These are phyloP conservation scores for Cyberlindnera petersonii DNA, from an alignment of 805 yeast species.

Conservation along the genomic window DNA sequence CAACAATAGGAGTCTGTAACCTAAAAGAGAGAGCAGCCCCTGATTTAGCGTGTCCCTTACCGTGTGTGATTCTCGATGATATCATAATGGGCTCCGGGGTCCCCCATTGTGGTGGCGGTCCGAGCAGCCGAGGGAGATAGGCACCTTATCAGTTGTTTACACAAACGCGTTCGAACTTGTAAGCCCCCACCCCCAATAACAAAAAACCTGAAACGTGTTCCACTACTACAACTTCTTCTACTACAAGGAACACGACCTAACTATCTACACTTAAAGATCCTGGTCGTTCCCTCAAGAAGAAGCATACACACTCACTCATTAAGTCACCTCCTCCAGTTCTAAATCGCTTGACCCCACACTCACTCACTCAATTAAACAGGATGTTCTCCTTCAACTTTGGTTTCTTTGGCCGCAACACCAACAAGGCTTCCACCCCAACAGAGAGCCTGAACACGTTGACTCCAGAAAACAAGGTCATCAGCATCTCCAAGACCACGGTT, in stretches of 20 bases:
- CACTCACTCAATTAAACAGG: neutral
- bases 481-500: constrained; percentile 25
- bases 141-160: constrained; percentile 14
- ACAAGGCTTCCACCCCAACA: neutral
- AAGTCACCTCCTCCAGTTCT: neutral
- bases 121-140: neutral
- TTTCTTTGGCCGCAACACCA: constrained; percentile 4
- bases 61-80: too few relatives aligned
- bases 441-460: constrained; percentile 11
- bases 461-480: constrained; percentile 20
- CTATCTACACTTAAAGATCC: neutral
- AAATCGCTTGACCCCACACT: neutral
- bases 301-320: neutral
- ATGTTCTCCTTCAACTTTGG: constrained; percentile 14
- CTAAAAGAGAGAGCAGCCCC: neutral
- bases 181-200: neutral
- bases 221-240: neutral
- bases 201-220: neutral
- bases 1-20: neutral
- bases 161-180: constrained; percentile 17
- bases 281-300: neutral
- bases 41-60: too few relatives aligned
- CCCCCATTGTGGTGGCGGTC: too few relatives aligned
- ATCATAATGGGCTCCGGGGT: too few relatives aligned
- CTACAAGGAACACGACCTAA: neutral